Evolutionary conservation across 305 asterid species (phyloP), one percentile per base, ranked within the genome.

Genomic region (Nicotiana rustica): DNA sequence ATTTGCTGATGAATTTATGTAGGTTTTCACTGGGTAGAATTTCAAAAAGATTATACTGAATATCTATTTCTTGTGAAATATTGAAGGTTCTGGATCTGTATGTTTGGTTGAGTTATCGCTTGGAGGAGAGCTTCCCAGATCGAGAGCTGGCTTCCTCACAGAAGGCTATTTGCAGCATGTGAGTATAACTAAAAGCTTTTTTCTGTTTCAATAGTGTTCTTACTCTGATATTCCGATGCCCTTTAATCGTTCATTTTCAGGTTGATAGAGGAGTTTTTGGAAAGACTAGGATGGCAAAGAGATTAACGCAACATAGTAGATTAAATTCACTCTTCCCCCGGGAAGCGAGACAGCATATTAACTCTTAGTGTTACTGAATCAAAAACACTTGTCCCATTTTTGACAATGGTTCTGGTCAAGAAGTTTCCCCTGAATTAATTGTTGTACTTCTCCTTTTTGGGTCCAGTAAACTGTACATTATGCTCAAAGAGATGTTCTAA

Each of bases 131-230:
- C 88, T 96, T 96, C 81, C 98, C 98, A 5, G 98, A 96, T 80
- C 94, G 91, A 9, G 97, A 96, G 88, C 88, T 94, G 57, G 99
- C 99, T 21, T 87, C 97, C 49, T 90, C 97, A 47, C 98, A 96
- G 86, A 96, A 93, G 91, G 89, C 95, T 77, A 84, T 94, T 77
- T 96, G 99, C 92, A 91, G 95, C 94, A 87, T 91, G 98, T 96
- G 85, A 90, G 98, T 89, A 44, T 33, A 80, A 31, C 4, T 19
- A 38, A 19, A 17, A 7, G 7, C 17, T 49, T 25, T 4, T 33
- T 44, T 10, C 41, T 79, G 61, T 38, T 64, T 64, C 10, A 64
- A 15, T 18, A 55, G 12, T 18, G 66, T 82, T 38, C 15, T 41
- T 61, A 0, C 49, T 56, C 36, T 44, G 57, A 6, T 38, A 60